Evolutionary conservation across 768 basidiomycete genomes (phyloP), one percentile per base, ranked within the genome.

Genomic region (Gloeopeniophorella convolvens): DNA sequence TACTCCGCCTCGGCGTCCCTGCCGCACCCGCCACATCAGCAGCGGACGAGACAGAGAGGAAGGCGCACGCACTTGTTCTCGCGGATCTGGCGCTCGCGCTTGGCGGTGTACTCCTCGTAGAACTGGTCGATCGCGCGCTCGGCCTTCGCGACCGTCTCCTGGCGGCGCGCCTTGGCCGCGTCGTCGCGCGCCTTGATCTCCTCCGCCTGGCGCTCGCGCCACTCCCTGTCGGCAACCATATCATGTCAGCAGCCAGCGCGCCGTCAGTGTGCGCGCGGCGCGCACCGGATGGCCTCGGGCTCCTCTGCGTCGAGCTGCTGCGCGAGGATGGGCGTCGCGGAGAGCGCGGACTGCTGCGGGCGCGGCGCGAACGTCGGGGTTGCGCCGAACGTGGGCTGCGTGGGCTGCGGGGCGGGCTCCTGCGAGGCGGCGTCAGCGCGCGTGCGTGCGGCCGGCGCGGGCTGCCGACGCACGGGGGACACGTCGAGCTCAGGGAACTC

Each of bases 1-100:
- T 85, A 97, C 50, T 83, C 80, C 16, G 81, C 79, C 67, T 98
- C 95, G 56, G 84, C 75, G 64, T 96, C 86, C 73, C 95, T 98
- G 63, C n/a, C n/a, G n/a, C 34, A 47, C 13, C 21, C 56, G 45
- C 8, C 15, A 41, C 42, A 28, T 35, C 50, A 50, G 42, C 6
- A 28, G 41, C 15, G 21, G 31, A 24, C 11, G 4, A 16, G n/a
- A 35, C 15, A 18, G 10, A n/a, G 26, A 30, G 10, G 16, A n/a
- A 10, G 40, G 13, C 20, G 36, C 5, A 75, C 82, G 60, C 54
- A 96, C 95, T 99, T 98, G 78, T 98, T 99, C 66, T 94, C 85
- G 39, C 86, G 75, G 60, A 99, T 96, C 58, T 82, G 82, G 65
- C 79, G 79, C 70, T 93, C 89, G 70, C 94, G 95, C 74, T 89